These are phyloP conservation scores for Aotearoamyces nothofagi DNA, from an alignment of 2,329 filamentous ascomycete genomes.

Conservation along the genomic window DNA sequence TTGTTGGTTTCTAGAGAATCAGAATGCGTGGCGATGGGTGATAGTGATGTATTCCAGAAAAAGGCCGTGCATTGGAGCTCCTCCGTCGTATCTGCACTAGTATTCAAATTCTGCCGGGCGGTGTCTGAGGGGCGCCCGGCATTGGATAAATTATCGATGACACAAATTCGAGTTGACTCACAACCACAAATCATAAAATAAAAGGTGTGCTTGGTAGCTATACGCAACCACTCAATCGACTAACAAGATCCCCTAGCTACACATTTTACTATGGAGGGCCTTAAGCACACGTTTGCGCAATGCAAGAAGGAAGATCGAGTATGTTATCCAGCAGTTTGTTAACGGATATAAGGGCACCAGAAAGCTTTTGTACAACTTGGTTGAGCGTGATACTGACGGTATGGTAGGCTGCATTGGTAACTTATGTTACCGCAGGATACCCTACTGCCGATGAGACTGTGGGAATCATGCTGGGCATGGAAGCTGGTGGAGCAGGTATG, in stretches of 20 bases:
- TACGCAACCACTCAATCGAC: too few relatives aligned
- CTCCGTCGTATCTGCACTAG: too few relatives aligned
- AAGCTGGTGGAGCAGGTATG: conserved; percentile 80
- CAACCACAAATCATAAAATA: too few relatives aligned
- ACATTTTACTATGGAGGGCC: conserved; percentile 27
- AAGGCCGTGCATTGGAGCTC: too few relatives aligned
- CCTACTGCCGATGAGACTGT: conserved; percentile 71
- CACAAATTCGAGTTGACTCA: too few relatives aligned
- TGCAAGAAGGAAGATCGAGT: conserved; percentile 35
- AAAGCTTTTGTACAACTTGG: conserved; percentile 1
- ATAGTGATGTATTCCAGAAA: too few relatives aligned
- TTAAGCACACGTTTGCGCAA: conserved; percentile 39
- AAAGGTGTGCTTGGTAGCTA: too few relatives aligned
- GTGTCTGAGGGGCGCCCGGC: conserved; percentile 11
- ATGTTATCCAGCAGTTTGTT: conserved; percentile 11
- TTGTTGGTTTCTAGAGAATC: too few relatives aligned
- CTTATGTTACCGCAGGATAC: conserved; percentile 92
- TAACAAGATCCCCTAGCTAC: too few relatives aligned
- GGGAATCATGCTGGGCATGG: conserved; percentile 73
- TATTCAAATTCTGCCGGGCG: conserved; percentile 7
- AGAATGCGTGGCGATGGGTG: too few relatives aligned
- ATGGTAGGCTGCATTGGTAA: conserved; percentile 52
- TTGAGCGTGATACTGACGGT: conserved; percentile 3
- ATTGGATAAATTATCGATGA: conserved; percentile 3
- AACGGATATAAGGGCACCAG: neutral